A percentile compares a stretch with the other conserved stretches of the same genome.
Evolutionary conservation across 1,284 basidiomycete species (phyloP).

Genomic region (Marasmius oreades): DNA sequence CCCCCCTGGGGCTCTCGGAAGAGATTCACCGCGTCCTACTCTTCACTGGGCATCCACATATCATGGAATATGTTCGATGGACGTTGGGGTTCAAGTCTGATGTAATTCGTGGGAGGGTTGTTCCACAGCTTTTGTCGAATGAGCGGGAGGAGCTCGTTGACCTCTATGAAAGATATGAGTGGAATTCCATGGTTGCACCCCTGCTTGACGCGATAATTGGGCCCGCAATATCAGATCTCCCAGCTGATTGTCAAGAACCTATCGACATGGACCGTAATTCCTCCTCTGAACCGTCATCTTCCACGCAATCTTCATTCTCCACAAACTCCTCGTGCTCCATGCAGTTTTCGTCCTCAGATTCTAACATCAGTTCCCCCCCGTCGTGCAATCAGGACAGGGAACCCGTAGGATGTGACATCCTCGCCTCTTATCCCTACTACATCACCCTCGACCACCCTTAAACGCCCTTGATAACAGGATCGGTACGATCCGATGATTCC

Average conservation of each 20-base stretch:
- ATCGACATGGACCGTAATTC: background rate
- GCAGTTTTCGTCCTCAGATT: background rate
- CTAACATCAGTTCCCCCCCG: too few relatives aligned
- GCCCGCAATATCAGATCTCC: background rate
- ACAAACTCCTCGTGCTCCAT: background rate
- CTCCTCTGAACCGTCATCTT: background rate
- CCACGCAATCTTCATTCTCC: background rate
- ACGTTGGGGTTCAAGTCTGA: background rate
- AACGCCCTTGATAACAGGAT: too few relatives aligned
- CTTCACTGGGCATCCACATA: background rate
- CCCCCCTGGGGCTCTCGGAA: background rate
- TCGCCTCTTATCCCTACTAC: too few relatives aligned
- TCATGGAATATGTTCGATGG: background rate
- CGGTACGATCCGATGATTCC: too few relatives aligned
- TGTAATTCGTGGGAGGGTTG: background rate
- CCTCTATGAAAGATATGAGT: background rate
- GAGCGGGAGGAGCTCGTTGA: background rate
- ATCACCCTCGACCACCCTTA: too few relatives aligned
- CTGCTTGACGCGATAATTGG: background rate
- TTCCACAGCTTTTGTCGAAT: background rate
- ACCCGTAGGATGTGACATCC: too few relatives aligned
- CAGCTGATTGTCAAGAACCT: background rate
- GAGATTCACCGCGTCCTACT: background rate
- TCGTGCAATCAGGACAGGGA: too few relatives aligned
- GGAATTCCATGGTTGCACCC: background rate